phyloP scores from a whole-genome alignment of 164 flowering plant genomes.

The Vitis rupestris region DNA sequence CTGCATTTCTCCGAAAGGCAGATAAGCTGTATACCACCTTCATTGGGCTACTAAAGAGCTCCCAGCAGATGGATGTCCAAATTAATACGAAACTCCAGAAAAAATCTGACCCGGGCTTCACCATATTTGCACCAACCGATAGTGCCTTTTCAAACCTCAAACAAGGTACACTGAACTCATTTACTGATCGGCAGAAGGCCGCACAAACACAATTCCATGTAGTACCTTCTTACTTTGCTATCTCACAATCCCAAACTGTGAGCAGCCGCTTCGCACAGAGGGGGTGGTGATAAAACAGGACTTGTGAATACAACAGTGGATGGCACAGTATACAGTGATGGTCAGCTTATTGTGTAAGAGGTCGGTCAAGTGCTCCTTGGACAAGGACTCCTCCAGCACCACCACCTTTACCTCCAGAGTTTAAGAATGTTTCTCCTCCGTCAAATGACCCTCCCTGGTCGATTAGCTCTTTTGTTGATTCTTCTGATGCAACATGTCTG shows the following conservation, averaged over 20 bases:
- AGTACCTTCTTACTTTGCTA: constrained; percentile 21
- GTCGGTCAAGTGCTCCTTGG: constrained; percentile 39
- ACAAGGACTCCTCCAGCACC: constrained; percentile 12
- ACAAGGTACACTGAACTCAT: constrained; percentile 30
- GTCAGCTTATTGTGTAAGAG: constrained; percentile 25
- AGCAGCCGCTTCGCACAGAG: constrained; percentile 34
- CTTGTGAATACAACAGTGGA: constrained; percentile 23
- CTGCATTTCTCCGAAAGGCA: constrained; percentile 22
- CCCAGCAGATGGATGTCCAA: constrained; percentile 30
- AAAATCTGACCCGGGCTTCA: constrained; percentile 27
- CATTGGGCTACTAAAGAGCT: constrained; percentile 35
- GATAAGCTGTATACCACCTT: constrained; percentile 27
- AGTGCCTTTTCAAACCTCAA: constrained; percentile 29
- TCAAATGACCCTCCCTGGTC: constrained; percentile 15
- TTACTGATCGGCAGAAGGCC: constrained; percentile 21
- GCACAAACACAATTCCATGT: constrained; percentile 35
- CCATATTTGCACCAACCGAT: constrained; percentile 37
- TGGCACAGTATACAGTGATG: constrained; percentile 21
- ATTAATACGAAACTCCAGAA: constrained; percentile 22
- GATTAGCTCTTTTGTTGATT: constrained; percentile 5
- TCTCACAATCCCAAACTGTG: constrained; percentile 29
- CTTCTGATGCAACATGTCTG: constrained; percentile 23
- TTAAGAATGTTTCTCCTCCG: neutral
- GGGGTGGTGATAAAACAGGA: constrained; percentile 34
- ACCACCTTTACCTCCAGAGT: constrained; percentile 13